Evolutionary conservation across 2,329 filamentous ascomycete species (phyloP).

Genomic region (Neofusicoccum laricinum): DNA sequence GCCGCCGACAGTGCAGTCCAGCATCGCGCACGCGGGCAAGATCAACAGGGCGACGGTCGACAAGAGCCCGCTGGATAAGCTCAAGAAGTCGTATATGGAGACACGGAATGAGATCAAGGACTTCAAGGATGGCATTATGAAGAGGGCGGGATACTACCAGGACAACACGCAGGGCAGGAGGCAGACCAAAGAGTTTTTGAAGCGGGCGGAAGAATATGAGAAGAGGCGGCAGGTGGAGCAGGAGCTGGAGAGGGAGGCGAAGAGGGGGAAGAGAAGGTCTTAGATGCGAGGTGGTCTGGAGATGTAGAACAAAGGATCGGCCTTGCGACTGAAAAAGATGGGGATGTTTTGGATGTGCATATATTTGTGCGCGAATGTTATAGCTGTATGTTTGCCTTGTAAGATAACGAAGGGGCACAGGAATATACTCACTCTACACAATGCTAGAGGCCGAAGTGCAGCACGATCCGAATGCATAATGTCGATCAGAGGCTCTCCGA

Average conservation of each 20-base stretch:
- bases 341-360: not conserved
- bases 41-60: not conserved
- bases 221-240: conserved; percentile 8
- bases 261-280: not conserved
- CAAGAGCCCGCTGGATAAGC: not conserved
- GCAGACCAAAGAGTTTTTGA: conserved; percentile 9
- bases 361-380: not conserved
- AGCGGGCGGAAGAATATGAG: conserved; percentile 16
- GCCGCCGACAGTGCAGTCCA: not conserved
- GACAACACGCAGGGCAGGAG: not conserved
- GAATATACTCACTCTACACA: not conserved
- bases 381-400: not conserved
- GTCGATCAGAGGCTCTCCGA: not conserved
- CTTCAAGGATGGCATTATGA: conserved; percentile 11
- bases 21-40: not conserved
- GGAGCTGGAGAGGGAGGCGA: not conserved
- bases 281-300: not conserved
- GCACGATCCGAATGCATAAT: not conserved
- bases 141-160: not conserved
- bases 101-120: not conserved
- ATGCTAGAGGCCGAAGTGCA: not conserved
- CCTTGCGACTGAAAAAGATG: not conserved
- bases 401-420: not conserved
- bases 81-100: not conserved
- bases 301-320: not conserved